A percentile compares a stretch with the other conserved stretches of the same genome.
Evolutionary conservation across 2,329 filamentous ascomycete genomes (phyloP).

Genomic region (Arachnomyces sp.): DNA sequence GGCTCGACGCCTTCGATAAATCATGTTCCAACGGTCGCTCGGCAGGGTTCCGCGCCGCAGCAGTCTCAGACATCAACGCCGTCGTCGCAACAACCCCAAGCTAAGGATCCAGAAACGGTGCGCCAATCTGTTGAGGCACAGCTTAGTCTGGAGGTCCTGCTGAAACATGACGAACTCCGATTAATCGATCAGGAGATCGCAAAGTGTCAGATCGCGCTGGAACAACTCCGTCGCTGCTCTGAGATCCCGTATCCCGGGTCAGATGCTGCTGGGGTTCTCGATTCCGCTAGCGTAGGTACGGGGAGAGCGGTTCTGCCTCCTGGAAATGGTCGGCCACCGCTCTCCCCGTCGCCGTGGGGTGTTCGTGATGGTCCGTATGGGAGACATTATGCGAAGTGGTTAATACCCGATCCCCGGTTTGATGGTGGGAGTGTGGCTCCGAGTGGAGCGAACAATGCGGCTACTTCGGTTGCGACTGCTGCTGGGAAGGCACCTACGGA

Average conservation of each 20-base stretch:
- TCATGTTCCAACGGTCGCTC: conserved; percentile 4
- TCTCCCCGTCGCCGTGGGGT: conserved; percentile 80
- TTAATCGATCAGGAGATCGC: conserved; percentile 93
- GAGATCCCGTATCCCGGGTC: conserved; percentile 80
- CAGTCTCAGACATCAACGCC: not conserved
- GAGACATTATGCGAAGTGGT: conserved; percentile 90
- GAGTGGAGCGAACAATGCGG: conserved; percentile 13
- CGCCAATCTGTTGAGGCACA: conserved; percentile 73
- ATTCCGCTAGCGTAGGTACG: conserved; percentile 63
- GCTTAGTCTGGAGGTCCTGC: conserved; percentile 80
- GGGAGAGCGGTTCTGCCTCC: conserved; percentile 59
- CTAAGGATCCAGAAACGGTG: conserved; percentile 40
- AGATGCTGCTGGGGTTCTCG: conserved; percentile 49
- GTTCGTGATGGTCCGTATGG: conserved; percentile 88
- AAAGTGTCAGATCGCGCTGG: conserved; percentile 86
- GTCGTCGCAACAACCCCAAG: not conserved
- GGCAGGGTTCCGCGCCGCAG: too few species aligned
- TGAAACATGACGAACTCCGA: conserved; percentile 90
- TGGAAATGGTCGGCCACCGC: conserved; percentile 57
- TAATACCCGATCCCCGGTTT: conserved; percentile 80
- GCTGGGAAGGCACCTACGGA: conserved; percentile 47
- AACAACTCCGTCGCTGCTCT: conserved; percentile 86
- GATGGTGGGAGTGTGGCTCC: conserved; percentile 51
- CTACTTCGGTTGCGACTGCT: not conserved
- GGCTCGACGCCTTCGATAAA: conserved; percentile 9